phyloP scores from a whole-genome alignment of 1,284 basidiomycete genomes.

The Ceratobasidium sp. region DNA sequence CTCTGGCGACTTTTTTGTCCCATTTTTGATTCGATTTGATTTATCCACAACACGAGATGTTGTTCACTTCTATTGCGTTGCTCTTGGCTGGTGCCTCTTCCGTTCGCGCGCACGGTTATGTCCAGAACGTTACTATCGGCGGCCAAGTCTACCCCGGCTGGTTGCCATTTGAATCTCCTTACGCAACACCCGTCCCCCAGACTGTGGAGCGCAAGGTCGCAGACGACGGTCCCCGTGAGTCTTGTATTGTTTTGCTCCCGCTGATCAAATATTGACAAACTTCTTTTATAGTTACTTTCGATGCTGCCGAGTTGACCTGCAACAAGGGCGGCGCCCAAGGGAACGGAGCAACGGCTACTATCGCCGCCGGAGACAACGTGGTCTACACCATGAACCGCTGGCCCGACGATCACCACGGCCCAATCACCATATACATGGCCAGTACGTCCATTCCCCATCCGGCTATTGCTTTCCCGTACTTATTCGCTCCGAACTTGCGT shows the following conservation, averaged over 20 bases:
- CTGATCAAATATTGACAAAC: not conserved
- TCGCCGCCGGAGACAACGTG: conserved; percentile 41
- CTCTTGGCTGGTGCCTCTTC: conserved; percentile 25
- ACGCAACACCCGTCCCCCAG: conserved; percentile 22
- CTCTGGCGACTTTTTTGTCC: no score
- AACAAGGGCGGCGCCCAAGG: conserved; percentile 41
- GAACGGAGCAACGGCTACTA: conserved; percentile 33
- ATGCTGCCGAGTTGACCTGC: conserved; percentile 41
- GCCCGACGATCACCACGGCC: conserved; percentile 45
- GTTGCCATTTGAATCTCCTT: conserved; percentile 40
- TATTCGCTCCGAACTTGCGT: not conserved
- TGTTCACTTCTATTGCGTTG: conserved; percentile 16
- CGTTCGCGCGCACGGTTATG: conserved; percentile 44
- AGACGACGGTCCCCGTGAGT: conserved; percentile 45
- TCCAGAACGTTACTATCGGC: conserved; percentile 38
- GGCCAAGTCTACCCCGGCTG: conserved; percentile 41
- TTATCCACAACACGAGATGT: not conserved
- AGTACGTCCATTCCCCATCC: conserved; percentile 3
- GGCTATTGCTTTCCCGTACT: not conserved
- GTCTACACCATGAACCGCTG: conserved; percentile 38
- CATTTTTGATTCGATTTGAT: no score
- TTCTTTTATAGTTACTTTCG: conserved; percentile 19
- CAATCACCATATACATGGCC: conserved; percentile 44
- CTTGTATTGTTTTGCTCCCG: not conserved
- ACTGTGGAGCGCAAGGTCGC: conserved; percentile 43